Evolutionary conservation across 2,329 filamentous ascomycete genomes (phyloP).

Genomic region (Dothistroma septosporum): DNA sequence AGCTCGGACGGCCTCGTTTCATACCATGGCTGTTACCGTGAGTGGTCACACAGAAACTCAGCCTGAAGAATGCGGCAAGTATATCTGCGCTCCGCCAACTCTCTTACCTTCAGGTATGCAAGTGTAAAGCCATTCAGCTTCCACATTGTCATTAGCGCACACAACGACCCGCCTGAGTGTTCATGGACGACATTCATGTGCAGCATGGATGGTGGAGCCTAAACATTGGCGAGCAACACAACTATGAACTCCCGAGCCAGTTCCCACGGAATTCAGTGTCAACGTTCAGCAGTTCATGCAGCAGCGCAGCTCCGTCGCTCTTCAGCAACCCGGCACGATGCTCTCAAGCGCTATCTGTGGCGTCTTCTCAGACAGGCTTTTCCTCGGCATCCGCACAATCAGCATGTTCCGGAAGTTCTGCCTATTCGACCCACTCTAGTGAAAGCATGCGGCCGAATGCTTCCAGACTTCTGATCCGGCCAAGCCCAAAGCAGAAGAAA

Average conservation of each 20-base stretch:
- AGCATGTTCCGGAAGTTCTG: background rate
- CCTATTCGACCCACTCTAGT: background rate
- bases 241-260: background rate
- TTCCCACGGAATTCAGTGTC: background rate
- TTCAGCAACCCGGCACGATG: background rate
- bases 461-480: background rate
- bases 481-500: background rate
- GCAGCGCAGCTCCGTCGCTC: background rate
- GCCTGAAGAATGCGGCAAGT: background rate
- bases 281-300: background rate
- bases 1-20: background rate
- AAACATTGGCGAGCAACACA: background rate
- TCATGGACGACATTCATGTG: background rate
- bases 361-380: background rate
- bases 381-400: background rate
- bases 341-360: background rate
- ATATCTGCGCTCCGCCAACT: background rate
- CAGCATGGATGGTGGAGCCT: background rate
- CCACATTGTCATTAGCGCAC: too few species aligned
- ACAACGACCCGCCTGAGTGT: background rate
- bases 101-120: background rate
- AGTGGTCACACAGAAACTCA: background rate
- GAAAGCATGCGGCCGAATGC: background rate
- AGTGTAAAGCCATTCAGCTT: background rate
- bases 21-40: background rate